A percentile compares a stretch with the other conserved stretches of the same genome.
Evolutionary conservation across 768 basidiomycete species (phyloP).

Genomic region (Suillus variegatus): DNA sequence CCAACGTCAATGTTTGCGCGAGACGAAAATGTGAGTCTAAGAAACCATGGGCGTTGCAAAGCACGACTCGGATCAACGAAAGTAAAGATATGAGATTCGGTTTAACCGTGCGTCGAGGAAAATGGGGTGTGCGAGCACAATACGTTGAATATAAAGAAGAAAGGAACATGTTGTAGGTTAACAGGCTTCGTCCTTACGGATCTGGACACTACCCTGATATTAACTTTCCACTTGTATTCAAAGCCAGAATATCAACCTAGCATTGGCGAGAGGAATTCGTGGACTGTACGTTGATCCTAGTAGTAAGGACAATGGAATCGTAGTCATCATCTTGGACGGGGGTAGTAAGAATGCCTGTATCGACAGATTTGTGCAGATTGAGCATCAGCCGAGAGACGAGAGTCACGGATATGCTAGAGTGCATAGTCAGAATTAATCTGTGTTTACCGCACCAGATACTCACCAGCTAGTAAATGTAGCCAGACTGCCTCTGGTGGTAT

Average conservation of each 20-base stretch:
- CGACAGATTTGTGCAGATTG: slow-evolving; percentile 48
- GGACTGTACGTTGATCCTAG: neutral
- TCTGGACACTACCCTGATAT: too few relatives aligned
- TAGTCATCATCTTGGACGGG: neutral
- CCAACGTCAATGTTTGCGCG: too few relatives aligned
- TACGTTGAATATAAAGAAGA: too few relatives aligned
- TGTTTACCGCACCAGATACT: neutral
- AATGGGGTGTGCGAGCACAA: too few relatives aligned
- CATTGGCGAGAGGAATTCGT: neutral
- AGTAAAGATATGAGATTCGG: too few relatives aligned
- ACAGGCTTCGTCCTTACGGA: too few relatives aligned
- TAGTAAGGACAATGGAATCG: neutral
- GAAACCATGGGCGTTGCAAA: too few relatives aligned
- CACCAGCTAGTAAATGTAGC: neutral
- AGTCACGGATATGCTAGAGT: slow-evolving; percentile 45
- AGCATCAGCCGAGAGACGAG: slow-evolving; percentile 60
- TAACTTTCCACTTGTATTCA: neutral
- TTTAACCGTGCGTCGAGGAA: too few relatives aligned
- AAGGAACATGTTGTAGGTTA: too few relatives aligned
- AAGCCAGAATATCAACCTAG: neutral
- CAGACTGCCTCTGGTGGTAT: neutral
- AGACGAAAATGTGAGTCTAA: too few relatives aligned
- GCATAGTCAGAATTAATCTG: neutral
- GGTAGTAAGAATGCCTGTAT: slow-evolving; percentile 7
- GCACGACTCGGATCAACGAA: too few relatives aligned